Evolutionary conservation across 768 basidiomycete genomes (phyloP).

Genomic region (Mycena chlorophos): DNA sequence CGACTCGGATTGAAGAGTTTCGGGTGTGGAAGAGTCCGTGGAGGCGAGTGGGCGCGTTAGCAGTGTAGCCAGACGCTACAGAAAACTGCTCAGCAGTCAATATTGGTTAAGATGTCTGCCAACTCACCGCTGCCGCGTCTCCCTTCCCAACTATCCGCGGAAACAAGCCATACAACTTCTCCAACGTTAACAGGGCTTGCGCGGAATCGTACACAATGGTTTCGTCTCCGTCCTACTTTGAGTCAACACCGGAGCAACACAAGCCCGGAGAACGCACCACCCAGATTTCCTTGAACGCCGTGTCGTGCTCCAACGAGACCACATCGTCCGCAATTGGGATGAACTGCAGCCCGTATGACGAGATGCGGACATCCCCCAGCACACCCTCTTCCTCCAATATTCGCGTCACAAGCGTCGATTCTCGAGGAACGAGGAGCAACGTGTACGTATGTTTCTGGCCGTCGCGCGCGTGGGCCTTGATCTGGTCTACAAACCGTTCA

Average conservation of each 20-base stretch:
- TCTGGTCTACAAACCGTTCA: slow-evolving; percentile 68
- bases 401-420: slow-evolving; percentile 81
- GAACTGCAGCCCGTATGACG: slow-evolving; percentile 88
- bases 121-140: slow-evolving; percentile 72
- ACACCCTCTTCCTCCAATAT: slow-evolving; percentile 97
- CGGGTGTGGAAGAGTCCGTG: slow-evolving; percentile 35
- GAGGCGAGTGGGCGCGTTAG: slow-evolving; percentile 57
- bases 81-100: slow-evolving; percentile 4
- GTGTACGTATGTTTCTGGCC: slow-evolving; percentile 82
- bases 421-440: slow-evolving; percentile 82
- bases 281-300: slow-evolving; percentile 86
- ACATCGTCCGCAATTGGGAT: slow-evolving; percentile 94
- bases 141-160: slow-evolving; percentile 94
- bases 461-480: slow-evolving; percentile 75
- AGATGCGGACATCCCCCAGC: slow-evolving; percentile 87
- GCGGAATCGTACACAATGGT: slow-evolving; percentile 87
- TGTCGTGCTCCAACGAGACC: slow-evolving; percentile 84
- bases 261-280: slow-evolving; percentile 58
- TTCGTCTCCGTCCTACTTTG: slow-evolving; percentile 84
- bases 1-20: slow-evolving; percentile 46
- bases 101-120: not conserved
- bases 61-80: slow-evolving; percentile 74
- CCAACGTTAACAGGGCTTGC: slow-evolving; percentile 79
- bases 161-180: slow-evolving; percentile 83
- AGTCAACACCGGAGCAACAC: slow-evolving; percentile 9